These are phyloP conservation scores for Ganoderma resinaceum DNA, from an alignment of 1,284 basidiomycete species.

Conservation along the genomic window DNA sequence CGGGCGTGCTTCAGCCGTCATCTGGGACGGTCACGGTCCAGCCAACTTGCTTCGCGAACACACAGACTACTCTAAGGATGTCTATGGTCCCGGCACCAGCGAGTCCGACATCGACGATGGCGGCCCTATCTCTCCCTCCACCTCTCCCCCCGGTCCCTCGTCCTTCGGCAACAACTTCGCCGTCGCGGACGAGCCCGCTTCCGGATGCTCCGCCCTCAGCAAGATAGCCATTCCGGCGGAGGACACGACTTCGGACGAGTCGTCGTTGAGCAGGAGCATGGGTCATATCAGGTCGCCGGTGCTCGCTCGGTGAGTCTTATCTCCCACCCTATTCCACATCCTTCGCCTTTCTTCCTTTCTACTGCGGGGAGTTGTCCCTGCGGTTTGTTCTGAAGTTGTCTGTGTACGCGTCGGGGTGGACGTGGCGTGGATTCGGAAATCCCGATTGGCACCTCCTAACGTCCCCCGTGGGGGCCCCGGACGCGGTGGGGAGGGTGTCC, in stretches of 20 bases:
- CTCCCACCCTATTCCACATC: background rate
- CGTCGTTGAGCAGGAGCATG: conserved; percentile 22
- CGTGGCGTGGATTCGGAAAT: background rate
- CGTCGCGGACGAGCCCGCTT: conserved; percentile 2
- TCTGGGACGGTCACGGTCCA: conserved; percentile 10
- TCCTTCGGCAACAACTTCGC: conserved; percentile 21
- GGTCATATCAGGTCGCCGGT: conserved; percentile 39
- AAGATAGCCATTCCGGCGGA: conserved; percentile 17
- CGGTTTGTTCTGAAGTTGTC: background rate
- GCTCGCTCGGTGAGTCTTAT: conserved; percentile 37
- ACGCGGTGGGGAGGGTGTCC: background rate
- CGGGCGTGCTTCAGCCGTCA: conserved; percentile 23
- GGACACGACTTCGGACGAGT: conserved; percentile 26
- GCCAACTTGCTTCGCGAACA: background rate
- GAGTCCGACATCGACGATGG: conserved; percentile 31
- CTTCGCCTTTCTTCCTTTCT: background rate
- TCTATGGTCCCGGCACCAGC: conserved; percentile 16
- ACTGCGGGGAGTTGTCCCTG: background rate
- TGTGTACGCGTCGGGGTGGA: background rate
- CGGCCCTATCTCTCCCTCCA: conserved; percentile 26
- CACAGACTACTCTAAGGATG: conserved; percentile 12
- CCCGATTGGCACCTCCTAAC: background rate
- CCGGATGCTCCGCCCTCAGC: conserved; percentile 11
- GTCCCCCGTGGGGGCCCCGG: background rate
- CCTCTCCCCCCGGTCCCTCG: conserved; percentile 25